Evolutionary conservation across 148 eudicot species (phyloP), one percentile per base, ranked within the genome.

Genomic region (Diospyros kaki): DNA sequence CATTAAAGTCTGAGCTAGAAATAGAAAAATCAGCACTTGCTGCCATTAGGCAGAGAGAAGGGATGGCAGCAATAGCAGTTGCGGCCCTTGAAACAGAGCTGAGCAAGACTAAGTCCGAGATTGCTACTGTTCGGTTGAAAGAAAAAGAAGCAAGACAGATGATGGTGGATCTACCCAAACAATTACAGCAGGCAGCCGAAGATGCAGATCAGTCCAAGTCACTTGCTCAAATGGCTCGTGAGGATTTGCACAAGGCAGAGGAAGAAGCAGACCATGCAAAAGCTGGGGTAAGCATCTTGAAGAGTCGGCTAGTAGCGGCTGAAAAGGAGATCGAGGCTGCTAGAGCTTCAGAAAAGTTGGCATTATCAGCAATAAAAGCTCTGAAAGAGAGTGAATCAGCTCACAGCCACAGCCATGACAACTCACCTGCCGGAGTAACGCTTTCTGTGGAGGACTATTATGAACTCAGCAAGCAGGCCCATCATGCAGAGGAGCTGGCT

Each of bases 241-340:
- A 95, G 48, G 93, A 89, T 75, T 76, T 90, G 73, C 72, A 81
- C 53, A 90, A 84, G 78, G 96, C 85, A 1, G 82, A 84, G 79
- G 93, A 92, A 75, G 97, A 86, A 74, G 93, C 87, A 0, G 99
- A 87, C 66, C 90, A 87, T 82, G 97, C 93, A 4, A 91, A 89
- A 77, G 99, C 97, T 1, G 94, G 85, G 58, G 92, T 90, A 17
- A 87, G 82, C 64, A 87, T 93, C 3, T 69, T 83, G 66, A 89
- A 88, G 80, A 90, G 93, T 72, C 85, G 96, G 66, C 70, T 95
- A 64, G 78, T 83, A 73, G 96, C 96, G 0, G 89, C 92, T 65
- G 88, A 79, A 45, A 95, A 89, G 81, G 99, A 95, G 85, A 95
- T 92, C 61, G 99, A 93, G 74, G 99, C 97, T 71, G 90, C 97